Evolutionary conservation across 2,329 filamentous ascomycete genomes (phyloP).

Genomic region (Neonectria hederae): DNA sequence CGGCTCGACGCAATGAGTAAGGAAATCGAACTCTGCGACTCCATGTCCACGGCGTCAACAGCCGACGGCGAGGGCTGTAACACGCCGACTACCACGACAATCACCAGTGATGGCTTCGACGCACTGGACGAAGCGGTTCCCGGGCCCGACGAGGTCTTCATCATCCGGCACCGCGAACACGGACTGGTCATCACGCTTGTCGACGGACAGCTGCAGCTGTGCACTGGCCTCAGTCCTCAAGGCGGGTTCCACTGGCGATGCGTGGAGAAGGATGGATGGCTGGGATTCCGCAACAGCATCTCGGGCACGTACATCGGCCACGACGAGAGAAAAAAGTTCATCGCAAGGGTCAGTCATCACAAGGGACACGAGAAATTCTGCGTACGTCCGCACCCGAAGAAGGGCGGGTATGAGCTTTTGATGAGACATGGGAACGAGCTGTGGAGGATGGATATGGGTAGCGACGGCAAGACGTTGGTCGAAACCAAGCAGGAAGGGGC

Average conservation of each 20-base stretch:
- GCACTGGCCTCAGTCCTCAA: constrained; percentile 19
- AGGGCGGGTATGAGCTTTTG: constrained; percentile 48
- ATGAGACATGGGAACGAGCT: constrained; percentile 41
- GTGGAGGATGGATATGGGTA: constrained; percentile 41
- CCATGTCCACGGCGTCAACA: constrained; percentile 35
- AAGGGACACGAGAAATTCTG: constrained; percentile 44
- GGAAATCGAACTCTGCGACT: constrained; percentile 29
- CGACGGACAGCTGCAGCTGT: constrained; percentile 42
- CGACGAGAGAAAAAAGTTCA: constrained; percentile 35
- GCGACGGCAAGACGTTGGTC: constrained; percentile 39
- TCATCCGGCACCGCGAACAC: constrained; percentile 44
- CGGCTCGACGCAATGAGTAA: constrained; percentile 22
- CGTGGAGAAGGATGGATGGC: constrained; percentile 49
- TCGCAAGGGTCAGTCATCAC: constrained; percentile 39
- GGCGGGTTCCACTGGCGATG: constrained; percentile 50
- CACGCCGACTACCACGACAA: constrained; percentile 32
- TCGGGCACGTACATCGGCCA: constrained; percentile 48
- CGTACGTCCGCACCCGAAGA: constrained; percentile 35
- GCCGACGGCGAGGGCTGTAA: constrained; percentile 23
- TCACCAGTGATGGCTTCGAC: constrained; percentile 15
- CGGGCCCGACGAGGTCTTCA: constrained; percentile 41
- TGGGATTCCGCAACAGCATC: constrained; percentile 50
- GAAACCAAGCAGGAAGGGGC: constrained; percentile 41
- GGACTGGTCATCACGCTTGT: constrained; percentile 44
- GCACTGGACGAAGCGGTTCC: constrained; percentile 33